Base-by-base conservation (phyloP, 2,329 filamentous ascomycete species). In the Tetracladium maxilliforme region DNA sequence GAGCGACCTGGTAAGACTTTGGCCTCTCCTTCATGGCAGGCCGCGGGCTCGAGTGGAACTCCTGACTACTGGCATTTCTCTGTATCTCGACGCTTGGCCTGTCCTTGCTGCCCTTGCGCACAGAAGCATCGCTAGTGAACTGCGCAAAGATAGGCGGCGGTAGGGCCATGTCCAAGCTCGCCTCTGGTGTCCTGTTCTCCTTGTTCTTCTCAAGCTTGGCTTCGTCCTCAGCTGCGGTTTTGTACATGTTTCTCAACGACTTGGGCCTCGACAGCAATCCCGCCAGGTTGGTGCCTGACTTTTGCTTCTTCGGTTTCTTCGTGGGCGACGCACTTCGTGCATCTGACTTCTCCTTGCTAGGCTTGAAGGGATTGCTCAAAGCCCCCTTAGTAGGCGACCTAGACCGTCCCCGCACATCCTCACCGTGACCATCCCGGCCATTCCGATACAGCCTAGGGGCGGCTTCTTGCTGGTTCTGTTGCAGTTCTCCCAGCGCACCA, bases 261-360 rank as follows among this genome's bases (percentile, higher is more conserved):
- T 77, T 83, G 30, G 73, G 70, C 29, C 77, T 74, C 29, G 71
- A 72, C 25, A 93, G 64, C 27, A 94, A 64, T 5, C 65, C 71
- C 1, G 71, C 70, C n/a, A 95, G 61, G 44, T 84, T 92, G 16
- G 79, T 79, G 4, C 79, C 67, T 1, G 86, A 92, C 49, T 87
- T 92, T 19, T 68, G 68, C 56, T 87, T 92, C 43, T 76, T 77
- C 14, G 70, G 69, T 42, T 77, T 79, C 30, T 60, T 61, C 8
- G 51, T n/a, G n/a, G n/a, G n/a, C n/a, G n/a, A n/a, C n/a, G n/a
- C n/a, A n/a, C n/a, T n/a, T n/a, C n/a, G 37, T 25, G 64, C 61
- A 31, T 50, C 46, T 19, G 49, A 48, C 28, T 39, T 40, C 16
- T 45, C 40, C 36, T 57, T 57, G 29, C 52, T 48, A 14, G 41